Evolutionary conservation across 148 eudicot genomes (phyloP), one percentile per base, ranked within the genome.

Genomic region (Agrostemma githago): DNA sequence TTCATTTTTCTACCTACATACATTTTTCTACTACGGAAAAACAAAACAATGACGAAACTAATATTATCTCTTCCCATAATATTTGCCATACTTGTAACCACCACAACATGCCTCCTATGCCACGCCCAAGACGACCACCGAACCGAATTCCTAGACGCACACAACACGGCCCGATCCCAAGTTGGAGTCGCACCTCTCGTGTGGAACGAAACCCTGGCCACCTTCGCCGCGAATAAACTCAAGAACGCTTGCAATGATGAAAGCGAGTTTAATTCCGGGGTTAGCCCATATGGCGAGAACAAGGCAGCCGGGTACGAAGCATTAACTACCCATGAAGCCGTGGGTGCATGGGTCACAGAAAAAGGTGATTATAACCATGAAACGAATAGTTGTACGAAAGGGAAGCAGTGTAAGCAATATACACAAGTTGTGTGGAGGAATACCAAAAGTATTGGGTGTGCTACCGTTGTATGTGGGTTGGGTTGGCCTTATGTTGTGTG

Each of bases 401-500:
- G 76, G 11, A 65, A 17, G 0, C 69, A 72, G 8, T 78, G 84
- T 61, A 74, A 37, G 10, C 84, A 74, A 14, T 82, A 82, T 21
- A 71, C 57, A 26, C 84, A 82, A 71, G 79, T 78, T 71, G 76
- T 82, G 38, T 82, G 84, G 84, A 74, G 39, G 3, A 26, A 51
- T 3, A 73, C 57, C 2, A 5, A 14, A 4, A 4, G 43, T 4
- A 3, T 82, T 58, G 84, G 84, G 3, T 82, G 84, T 65, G 79
- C 81, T 14, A 78, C 53, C 65, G 9, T 16, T 14, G 0, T 43
- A 37, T 78, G 73, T 74, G 81, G 79, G 7, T 63, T 70, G 6
- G 84, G 84, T 54, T 78, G 84, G 81, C 76, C 84, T 5, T 78
- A 70, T 78, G 71, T 70, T 43, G 64, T 74, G 59, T 82, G 81